Conservation (phyloP, 2,329 filamentous ascomycete genomes). For the Calonectria leucothoes region DNA sequence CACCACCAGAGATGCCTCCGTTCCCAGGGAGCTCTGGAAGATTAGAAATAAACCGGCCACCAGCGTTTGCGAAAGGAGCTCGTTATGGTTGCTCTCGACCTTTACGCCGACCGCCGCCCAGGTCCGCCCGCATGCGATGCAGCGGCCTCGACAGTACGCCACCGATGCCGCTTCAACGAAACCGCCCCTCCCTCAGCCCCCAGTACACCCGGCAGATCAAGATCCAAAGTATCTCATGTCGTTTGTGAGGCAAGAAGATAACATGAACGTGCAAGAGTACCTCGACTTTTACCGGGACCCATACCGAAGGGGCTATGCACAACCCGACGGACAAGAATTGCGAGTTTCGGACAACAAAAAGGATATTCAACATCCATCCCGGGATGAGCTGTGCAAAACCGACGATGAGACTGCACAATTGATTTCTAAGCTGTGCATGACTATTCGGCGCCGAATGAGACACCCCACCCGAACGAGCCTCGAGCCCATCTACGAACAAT, state of each 20-base stretch:
- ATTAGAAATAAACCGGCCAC: conserved; percentile 17
- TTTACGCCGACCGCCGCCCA: conserved; percentile 48
- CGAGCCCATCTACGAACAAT: conserved; percentile 61
- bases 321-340: conserved; percentile 60
- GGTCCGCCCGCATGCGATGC: conserved; percentile 27
- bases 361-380: conserved; percentile 60
- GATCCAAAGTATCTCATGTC: conserved; percentile 54
- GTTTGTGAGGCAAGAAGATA: conserved; percentile 63
- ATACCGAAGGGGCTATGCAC: conserved; percentile 65
- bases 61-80: conserved; percentile 47
- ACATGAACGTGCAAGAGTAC: conserved; percentile 63
- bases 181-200: conserved; percentile 21
- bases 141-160: conserved; percentile 42
- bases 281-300: conserved; percentile 64
- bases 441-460: conserved; percentile 55
- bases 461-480: conserved; percentile 55
- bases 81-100: conserved; percentile 55
- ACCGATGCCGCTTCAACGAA: conserved; percentile 35
- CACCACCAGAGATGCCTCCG: conserved; percentile 30
- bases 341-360: conserved; percentile 62
- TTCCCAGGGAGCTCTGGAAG: conserved; percentile 23
- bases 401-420: conserved; percentile 49
- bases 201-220: conserved; percentile 16
- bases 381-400: conserved; percentile 51
- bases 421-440: conserved; percentile 53